Conservation (phyloP, 129 eudicot genomes). For the Centaurea solstitialis region DNA sequence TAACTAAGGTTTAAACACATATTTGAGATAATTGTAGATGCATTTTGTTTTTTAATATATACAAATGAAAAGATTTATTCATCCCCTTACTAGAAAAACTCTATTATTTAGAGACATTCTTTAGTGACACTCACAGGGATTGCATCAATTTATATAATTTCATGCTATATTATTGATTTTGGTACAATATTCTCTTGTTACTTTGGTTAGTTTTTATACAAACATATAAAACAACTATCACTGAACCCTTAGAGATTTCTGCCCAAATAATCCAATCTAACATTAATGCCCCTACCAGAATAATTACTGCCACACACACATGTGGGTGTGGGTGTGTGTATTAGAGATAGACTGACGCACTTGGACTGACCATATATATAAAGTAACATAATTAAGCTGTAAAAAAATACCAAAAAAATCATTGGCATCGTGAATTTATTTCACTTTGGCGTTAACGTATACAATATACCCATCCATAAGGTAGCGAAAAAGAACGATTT, state of each 20-base stretch:
- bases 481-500: background rate
- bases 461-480: background rate
- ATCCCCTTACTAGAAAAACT: no score
- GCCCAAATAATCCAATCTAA: slow-evolving; percentile 20
- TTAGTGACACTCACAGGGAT: no score
- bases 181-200: background rate
- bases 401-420: background rate
- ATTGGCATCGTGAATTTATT: slow-evolving; percentile 13
- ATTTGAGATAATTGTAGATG: background rate
- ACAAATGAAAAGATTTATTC: background rate
- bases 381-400: background rate
- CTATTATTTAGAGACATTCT: no score
- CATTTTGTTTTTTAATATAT: background rate
- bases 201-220: background rate
- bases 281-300: slow-evolving; percentile 24
- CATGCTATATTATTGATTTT: background rate
- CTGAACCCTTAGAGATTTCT: slow-evolving; percentile 22
- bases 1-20: no score
- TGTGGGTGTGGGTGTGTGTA: slow-evolving; percentile 5
- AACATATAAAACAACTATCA: slow-evolving; percentile 11
- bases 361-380: slow-evolving; percentile 8
- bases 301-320: slow-evolving; percentile 29
- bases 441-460: slow-evolving; percentile 6
- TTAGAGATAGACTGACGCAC: slow-evolving; percentile 10
- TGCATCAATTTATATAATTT: background rate